phyloP scores from a whole-genome alignment of 768 basidiomycete genomes.

The Suillus spraguei region DNA sequence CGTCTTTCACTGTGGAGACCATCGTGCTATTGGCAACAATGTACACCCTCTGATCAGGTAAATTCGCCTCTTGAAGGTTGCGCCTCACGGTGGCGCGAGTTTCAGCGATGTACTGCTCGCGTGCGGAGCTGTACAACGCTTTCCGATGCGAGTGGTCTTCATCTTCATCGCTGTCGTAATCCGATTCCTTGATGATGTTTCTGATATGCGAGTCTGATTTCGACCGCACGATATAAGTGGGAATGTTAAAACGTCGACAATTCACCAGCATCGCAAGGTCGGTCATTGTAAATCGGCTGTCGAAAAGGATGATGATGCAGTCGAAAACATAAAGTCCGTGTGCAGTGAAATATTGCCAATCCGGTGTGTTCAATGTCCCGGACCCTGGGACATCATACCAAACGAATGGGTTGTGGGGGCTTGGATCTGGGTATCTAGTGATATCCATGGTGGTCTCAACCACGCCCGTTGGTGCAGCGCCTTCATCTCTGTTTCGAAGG shows the following conservation, averaged over 20 bases:
- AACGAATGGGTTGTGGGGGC: slow-evolving; percentile 20
- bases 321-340: slow-evolving; percentile 28
- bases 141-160: slow-evolving; percentile 7
- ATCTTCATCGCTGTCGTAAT: slow-evolving; percentile 22
- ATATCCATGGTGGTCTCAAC: slow-evolving; percentile 26
- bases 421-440: slow-evolving; percentile 27
- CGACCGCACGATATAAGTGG: slow-evolving; percentile 21
- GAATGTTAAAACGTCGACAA: slow-evolving; percentile 19
- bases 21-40: slow-evolving; percentile 22
- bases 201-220: slow-evolving; percentile 22
- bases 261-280: slow-evolving; percentile 21
- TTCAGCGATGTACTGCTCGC: slow-evolving; percentile 22
- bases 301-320: slow-evolving; percentile 22
- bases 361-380: slow-evolving; percentile 26
- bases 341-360: slow-evolving; percentile 32
- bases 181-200: slow-evolving; percentile 17
- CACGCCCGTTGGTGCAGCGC: slow-evolving; percentile 30
- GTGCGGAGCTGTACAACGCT: slow-evolving; percentile 18
- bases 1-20: slow-evolving; percentile 13
- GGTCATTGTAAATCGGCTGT: slow-evolving; percentile 20
- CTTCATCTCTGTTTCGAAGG: slow-evolving; percentile 20
- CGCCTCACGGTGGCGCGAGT: slow-evolving; percentile 19
- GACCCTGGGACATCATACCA: slow-evolving; percentile 36
- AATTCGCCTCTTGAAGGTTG: slow-evolving; percentile 19
- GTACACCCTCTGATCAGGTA: slow-evolving; percentile 25